Evolutionary conservation across 169 alveolate genomes (phyloP).

Genomic region (Cryptosporidium canis): DNA sequence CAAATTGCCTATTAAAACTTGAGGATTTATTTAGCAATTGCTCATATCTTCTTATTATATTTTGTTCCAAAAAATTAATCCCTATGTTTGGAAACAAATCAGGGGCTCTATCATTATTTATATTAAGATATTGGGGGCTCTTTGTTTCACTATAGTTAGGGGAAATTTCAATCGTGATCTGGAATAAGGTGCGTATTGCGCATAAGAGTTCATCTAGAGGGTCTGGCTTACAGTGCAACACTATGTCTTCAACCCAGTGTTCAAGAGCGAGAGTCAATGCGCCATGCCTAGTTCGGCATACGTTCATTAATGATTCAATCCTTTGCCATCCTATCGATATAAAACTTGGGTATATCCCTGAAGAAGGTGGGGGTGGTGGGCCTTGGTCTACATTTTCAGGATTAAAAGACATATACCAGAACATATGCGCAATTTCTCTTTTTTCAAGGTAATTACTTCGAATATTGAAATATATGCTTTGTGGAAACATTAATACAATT

Average conservation of each 20-base stretch:
- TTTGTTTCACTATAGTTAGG: not conserved
- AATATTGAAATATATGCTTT: slow-evolving; percentile 77
- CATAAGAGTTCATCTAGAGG: slow-evolving; percentile 78
- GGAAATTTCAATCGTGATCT: slow-evolving; percentile 74
- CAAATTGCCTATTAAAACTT: slow-evolving; percentile 25
- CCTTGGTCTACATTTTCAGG: slow-evolving; percentile 1
- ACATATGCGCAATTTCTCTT: slow-evolving; percentile 65
- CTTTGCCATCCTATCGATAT: slow-evolving; percentile 69
- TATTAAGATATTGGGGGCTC: not conserved
- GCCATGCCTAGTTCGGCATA: slow-evolving; percentile 50
- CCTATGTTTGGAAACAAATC: slow-evolving; percentile 74
- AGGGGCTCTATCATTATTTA: not conserved
- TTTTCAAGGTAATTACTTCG: slow-evolving; percentile 79
- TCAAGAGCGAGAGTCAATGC: slow-evolving; percentile 68
- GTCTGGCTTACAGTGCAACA: slow-evolving; percentile 77
- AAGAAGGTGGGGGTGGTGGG: slow-evolving; percentile 65
- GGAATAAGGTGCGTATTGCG: slow-evolving; percentile 77
- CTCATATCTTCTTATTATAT: slow-evolving; percentile 72
- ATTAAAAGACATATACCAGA: slow-evolving; percentile 32
- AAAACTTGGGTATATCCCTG: slow-evolving; percentile 54
- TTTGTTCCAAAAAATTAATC: slow-evolving; percentile 71
- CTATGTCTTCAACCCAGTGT: slow-evolving; percentile 76
- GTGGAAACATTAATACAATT: slow-evolving; percentile 75
- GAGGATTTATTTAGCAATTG: slow-evolving; percentile 29
- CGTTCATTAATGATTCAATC: slow-evolving; percentile 54